Evolutionary conservation across 352 stramenopile species (phyloP), one percentile per base, ranked within the genome.

Genomic region (Pythium vanterpoolii): DNA sequence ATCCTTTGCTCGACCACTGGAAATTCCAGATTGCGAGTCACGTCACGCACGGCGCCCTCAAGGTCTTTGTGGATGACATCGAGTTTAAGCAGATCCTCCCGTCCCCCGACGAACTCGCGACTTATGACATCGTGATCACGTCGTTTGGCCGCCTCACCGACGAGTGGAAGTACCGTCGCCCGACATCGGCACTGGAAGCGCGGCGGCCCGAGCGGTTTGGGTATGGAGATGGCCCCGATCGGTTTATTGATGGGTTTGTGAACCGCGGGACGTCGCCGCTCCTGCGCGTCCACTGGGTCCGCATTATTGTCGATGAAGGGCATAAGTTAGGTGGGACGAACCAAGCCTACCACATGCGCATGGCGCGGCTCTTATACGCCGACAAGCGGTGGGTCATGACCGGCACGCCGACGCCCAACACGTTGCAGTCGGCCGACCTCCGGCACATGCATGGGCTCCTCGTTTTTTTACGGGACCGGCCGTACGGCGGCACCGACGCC

Each of bases 351-450:
- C 73, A 94, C 21, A 94, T 94, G 65, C 63, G 83, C 9, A 88
- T 98, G 60, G 89, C 96, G 8, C 68, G 83, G 24, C 49, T 91
- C 23, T 61, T 98, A 7, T 84, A 72, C 36, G 86, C 88, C 1
- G 77, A 97, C 51, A 84, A 89, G 53, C 75, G 93, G 16, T 99
- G 96, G 96, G 86, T 97, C n/a, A 98, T 99, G 95, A 99, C 95
- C 4, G 96, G 96, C 45, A 99, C 96, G 18, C 96, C 96, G 16
- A 98, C 95, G 11, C 87, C 90, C 34, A 95, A 96, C 56, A 88
- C 80, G 0, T 75, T 93, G 18, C 77, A 96, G 56, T 89, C 73
- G n/a, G 67, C 74, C 1, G 93, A 93, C 33, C 68, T 98, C 7
- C 77, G 74, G 1, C 93, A 97, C 56, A 81, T 99, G 61, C 89